These are phyloP conservation scores for Stylonectria norvegica DNA, from an alignment of 2,329 filamentous ascomycete genomes.

Conservation along the genomic window DNA sequence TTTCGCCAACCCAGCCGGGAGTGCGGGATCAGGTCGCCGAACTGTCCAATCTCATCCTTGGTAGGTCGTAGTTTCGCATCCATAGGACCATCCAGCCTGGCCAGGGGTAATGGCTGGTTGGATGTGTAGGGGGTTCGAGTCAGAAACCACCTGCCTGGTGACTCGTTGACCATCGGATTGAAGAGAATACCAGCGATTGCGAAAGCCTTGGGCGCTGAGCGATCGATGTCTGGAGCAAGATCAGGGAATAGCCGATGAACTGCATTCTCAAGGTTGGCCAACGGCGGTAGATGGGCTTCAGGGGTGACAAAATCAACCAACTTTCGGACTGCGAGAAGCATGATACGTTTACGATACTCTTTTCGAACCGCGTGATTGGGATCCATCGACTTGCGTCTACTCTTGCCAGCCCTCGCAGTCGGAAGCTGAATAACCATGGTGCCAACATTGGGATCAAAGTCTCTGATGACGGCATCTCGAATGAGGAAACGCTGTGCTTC, in stretches of 20 bases:
- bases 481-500: conserved; percentile 55
- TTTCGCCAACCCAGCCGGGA: conserved; percentile 28
- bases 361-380: conserved; percentile 25
- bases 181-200: conserved; percentile 39
- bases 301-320: conserved; percentile 51
- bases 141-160: conserved; percentile 40
- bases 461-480: conserved; percentile 42
- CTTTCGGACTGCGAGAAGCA: conserved; percentile 45
- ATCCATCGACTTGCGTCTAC: conserved; percentile 21
- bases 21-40: conserved; percentile 5
- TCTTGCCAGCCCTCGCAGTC: conserved; percentile 2
- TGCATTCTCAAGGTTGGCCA: conserved; percentile 43
- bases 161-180: conserved; percentile 27
- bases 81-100: conserved; percentile 21
- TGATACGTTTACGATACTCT: conserved; percentile 41
- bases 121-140: conserved; percentile 45
- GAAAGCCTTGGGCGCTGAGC: conserved; percentile 37
- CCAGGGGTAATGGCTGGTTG: conserved; percentile 30
- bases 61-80: conserved; percentile 15
- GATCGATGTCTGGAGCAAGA: conserved; percentile 26
- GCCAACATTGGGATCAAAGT: conserved; percentile 47
- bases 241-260: conserved; percentile 49
- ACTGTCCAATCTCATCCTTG: conserved; percentile 7
- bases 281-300: conserved; percentile 40
- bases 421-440: conserved; percentile 48